A percentile compares a stretch with the other conserved stretches of the same genome.
These are phyloP conservation scores for Pseudogymnoascus sp. DNA, from an alignment of 2,329 filamentous ascomycete species.

Conservation along the genomic window DNA sequence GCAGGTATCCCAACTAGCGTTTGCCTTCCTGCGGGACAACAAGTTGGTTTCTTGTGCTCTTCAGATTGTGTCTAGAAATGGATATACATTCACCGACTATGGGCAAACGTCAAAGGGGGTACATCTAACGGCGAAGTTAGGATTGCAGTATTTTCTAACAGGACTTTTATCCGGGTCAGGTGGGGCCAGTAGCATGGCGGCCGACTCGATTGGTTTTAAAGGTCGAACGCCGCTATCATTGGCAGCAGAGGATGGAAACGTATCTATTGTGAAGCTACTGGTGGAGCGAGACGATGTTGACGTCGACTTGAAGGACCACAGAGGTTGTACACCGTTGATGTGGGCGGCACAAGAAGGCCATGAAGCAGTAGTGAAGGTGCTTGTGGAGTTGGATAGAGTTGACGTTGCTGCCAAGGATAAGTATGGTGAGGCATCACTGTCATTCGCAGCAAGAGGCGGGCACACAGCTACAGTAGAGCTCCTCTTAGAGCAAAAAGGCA, in stretches of 20 bases:
- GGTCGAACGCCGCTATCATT: slow-evolving; percentile 4
- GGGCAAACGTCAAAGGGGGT: slow-evolving; percentile 10
- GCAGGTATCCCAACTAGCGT: background rate
- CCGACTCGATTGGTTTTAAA: background rate
- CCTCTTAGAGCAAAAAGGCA: no score
- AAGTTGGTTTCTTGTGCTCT: background rate
- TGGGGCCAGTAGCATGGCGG: background rate
- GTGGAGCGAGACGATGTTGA: background rate
- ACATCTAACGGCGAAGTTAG: slow-evolving; percentile 18
- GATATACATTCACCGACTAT: background rate
- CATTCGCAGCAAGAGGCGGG: no score
- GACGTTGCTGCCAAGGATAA: no score
- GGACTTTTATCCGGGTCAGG: background rate
- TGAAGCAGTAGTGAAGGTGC: no score
- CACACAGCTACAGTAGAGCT: no score
- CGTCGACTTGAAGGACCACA: no score
- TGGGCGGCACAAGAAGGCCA: no score
- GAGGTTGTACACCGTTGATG: no score
- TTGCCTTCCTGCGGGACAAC: background rate
- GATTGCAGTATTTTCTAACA: slow-evolving; percentile 9
- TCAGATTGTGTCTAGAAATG: background rate
- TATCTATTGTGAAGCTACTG: background rate
- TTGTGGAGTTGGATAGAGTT: no score
- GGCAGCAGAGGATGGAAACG: background rate
- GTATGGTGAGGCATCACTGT: no score